These are phyloP conservation scores for Echeveria elegans DNA, from an alignment of 164 flowering plant species.

Conservation along the genomic window DNA sequence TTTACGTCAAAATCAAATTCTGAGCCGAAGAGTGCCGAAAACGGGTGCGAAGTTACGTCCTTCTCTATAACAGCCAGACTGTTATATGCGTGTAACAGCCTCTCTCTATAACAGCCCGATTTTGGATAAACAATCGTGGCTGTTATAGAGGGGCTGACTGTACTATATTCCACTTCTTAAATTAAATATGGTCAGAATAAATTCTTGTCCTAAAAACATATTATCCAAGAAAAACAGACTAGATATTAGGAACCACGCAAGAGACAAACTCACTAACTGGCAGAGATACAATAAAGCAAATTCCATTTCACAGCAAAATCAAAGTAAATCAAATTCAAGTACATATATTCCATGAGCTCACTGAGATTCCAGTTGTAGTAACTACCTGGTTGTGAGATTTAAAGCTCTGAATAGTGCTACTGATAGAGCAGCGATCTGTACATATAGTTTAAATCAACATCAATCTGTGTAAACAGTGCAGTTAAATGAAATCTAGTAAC, in stretches of 20 bases:
- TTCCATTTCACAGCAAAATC: not conserved
- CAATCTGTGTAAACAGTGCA: not conserved
- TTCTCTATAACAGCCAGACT: too few relatives aligned
- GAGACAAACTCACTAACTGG: not conserved
- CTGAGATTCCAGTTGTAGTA: not conserved
- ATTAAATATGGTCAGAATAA: too few relatives aligned
- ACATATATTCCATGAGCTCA: not conserved
- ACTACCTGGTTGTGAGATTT: slow-evolving; percentile 69
- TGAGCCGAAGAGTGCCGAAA: too few relatives aligned
- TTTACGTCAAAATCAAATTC: too few relatives aligned
- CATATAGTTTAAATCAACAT: slow-evolving; percentile 10
- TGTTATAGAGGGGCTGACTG: too few relatives aligned
- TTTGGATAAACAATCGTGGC: too few relatives aligned
- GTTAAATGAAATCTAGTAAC: not conserved
- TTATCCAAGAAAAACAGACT: not conserved
- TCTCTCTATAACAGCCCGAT: too few relatives aligned
- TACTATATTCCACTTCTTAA: slow-evolving; percentile 75
- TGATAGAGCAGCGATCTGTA: slow-evolving; percentile 83
- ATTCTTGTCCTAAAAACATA: too few relatives aligned
- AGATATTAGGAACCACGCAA: not conserved
- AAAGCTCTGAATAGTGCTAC: slow-evolving; percentile 89
- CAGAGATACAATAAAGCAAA: not conserved
- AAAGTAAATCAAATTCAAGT: not conserved
- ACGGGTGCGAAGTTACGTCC: too few relatives aligned
- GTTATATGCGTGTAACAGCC: too few relatives aligned